Evolutionary conservation across 2,329 filamentous ascomycete species (phyloP).

Genomic region (Phialemoniopsis sp.): DNA sequence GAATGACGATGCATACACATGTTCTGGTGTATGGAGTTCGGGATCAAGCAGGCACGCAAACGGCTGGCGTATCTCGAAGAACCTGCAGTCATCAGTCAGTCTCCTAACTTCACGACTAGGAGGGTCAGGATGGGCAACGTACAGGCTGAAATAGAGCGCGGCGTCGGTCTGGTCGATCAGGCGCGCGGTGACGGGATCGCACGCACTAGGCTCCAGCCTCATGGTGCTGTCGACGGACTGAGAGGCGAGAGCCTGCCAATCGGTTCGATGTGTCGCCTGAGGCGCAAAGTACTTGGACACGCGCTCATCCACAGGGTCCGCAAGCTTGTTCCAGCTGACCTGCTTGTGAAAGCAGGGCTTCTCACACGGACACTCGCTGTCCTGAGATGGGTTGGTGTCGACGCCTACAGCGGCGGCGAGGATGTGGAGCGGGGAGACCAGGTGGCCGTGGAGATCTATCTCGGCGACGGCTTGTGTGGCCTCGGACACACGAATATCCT

Average conservation of each 20-base stretch:
- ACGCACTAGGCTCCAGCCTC: constrained; percentile 14
- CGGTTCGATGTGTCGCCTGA: constrained; percentile 10
- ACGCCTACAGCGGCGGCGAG: constrained; percentile 13
- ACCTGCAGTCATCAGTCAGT: constrained; percentile 4
- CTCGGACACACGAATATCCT: too few species aligned
- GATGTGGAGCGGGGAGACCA: constrained; percentile 15
- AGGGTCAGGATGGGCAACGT: not conserved
- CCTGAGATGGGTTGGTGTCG: constrained; percentile 6
- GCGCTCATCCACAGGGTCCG: constrained; percentile 9
- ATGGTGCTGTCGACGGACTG: constrained; percentile 13
- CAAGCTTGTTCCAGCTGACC: constrained; percentile 5
- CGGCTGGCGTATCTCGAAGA: constrained; percentile 16
- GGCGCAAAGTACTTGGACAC: constrained; percentile 13
- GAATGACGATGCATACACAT: constrained; percentile 15
- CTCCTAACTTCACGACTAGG: too few species aligned
- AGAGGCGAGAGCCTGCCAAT: constrained; percentile 15
- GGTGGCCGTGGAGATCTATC: constrained; percentile 8
- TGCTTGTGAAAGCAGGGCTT: constrained; percentile 2
- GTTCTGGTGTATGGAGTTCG: constrained; percentile 14
- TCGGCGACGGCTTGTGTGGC: constrained; percentile 2
- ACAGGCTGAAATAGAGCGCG: constrained; percentile 10
- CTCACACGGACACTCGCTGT: too few species aligned
- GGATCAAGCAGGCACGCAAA: constrained; percentile 16
- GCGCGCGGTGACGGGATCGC: constrained; percentile 14
- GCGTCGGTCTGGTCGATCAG: constrained; percentile 15